Base-by-base conservation (phyloP, 495 filamentous ascomycete species). In the Geoglossum glabrum region DNA sequence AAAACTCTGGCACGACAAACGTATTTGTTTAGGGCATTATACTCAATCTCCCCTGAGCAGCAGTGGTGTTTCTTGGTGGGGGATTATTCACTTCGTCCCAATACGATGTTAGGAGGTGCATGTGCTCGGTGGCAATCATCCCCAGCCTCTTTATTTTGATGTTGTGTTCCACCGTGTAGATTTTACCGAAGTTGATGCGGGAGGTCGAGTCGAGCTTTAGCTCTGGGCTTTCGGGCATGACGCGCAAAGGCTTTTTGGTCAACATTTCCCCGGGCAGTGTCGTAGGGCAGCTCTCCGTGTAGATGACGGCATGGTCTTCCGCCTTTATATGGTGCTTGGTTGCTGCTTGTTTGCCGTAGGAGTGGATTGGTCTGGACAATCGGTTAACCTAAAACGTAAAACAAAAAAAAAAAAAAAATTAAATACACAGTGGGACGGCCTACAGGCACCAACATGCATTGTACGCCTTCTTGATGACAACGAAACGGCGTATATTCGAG, bases 81-180 rank as follows among this genome's bases (percentile, higher is more conserved):
- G n/a, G n/a, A n/a, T n/a, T n/a, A n/a, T n/a, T n/a, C n/a, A n/a
- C n/a, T n/a, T n/a, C n/a, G n/a, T n/a, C n/a, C n/a, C n/a, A 34
- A 34, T 34, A 34, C 31, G 31, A 5, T 5, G 5, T 11, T 11
- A 34, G 31, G 31, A 34, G 31, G 31, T 34, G 31, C 31, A 5
- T 34, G 31, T 11, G 5, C 5, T 47, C 28, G 0, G 63, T 38
- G 9, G 61, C 55, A 8, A 73, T 62, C 17, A 51, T 54, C 0
- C 73, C 74, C 31, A 73, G 65, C 0, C 68, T 60, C 8, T 65
- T 60, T 6, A 76, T 71, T 55, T 72, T 74, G 13, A 72, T 57
- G 49, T 75, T 73, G 55, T 75, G 70, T 58, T 77, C 72, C 26
- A 74, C 71, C 0, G 74, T 72, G 61, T 76, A 71, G 3, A 70